Evolutionary conservation across 306 rosid species (phyloP).

Genomic region (Fragaria vesca): DNA sequence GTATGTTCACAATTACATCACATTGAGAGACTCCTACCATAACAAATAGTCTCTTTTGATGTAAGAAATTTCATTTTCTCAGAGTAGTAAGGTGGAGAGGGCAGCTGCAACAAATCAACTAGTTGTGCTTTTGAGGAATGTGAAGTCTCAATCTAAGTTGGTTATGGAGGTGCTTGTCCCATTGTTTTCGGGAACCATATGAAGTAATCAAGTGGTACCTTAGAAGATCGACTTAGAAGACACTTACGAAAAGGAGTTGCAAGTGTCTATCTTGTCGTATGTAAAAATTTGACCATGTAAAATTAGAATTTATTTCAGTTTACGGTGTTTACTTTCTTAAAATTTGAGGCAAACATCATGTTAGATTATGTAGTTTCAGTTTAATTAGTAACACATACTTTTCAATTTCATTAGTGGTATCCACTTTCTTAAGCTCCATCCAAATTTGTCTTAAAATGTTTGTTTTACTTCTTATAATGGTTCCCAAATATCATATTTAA

Average conservation of each 20-base stretch:
- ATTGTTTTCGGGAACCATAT: background rate
- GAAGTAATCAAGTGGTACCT: background rate
- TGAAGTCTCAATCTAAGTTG: background rate
- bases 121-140: background rate
- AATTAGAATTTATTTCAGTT: no score
- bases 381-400: no score
- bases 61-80: background rate
- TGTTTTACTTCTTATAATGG: no score
- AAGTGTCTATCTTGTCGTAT: background rate
- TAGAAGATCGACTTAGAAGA: background rate
- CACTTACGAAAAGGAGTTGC: background rate
- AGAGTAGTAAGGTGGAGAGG: background rate
- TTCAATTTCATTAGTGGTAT: no score
- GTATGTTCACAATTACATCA: background rate
- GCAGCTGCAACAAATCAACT: conserved; percentile 10
- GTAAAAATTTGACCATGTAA: no score
- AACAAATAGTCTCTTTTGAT: background rate
- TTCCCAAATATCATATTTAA: no score
- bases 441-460: no score
- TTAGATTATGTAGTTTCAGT: no score
- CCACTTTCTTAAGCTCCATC: no score
- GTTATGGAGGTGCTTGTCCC: conserved; percentile 9
- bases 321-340: no score
- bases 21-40: conserved; percentile 2
- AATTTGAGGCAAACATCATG: no score